phyloP scores from a whole-genome alignment of 2,329 filamentous ascomycete genomes.

The Elsinoe australis region DNA sequence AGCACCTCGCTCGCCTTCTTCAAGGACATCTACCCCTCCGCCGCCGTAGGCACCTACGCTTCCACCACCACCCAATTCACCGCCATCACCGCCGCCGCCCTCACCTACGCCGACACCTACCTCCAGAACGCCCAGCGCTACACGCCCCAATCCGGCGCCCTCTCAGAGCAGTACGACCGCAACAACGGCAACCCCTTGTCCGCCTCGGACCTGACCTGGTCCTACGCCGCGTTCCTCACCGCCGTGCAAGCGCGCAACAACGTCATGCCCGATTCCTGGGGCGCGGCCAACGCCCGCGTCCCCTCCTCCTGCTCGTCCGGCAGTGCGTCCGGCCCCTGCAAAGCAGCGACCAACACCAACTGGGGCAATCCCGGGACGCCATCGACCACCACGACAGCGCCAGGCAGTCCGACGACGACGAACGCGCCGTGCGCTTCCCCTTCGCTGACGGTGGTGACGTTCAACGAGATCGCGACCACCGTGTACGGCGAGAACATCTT shows the following conservation, averaged over 20 bases:
- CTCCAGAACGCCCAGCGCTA: conserved; percentile 39
- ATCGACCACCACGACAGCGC: conserved; percentile 24
- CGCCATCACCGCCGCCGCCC: conserved; percentile 52
- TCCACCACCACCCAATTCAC: conserved; percentile 35
- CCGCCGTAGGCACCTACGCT: conserved; percentile 56
- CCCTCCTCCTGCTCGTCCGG: conserved; percentile 24
- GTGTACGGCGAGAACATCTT: conserved; percentile 57
- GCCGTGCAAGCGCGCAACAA: conserved; percentile 51
- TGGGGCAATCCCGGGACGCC: conserved; percentile 28
- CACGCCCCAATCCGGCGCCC: conserved; percentile 52
- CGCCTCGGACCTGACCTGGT: conserved; percentile 64
- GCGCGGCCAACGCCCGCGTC: conserved; percentile 32
- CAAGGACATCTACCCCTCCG: conserved; percentile 52
- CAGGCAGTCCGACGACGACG: conserved; percentile 23
- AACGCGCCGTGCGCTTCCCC: conserved; percentile 26
- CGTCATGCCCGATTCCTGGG: conserved; percentile 52
- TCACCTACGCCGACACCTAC: conserved; percentile 55
- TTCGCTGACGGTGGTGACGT: conserved; percentile 47
- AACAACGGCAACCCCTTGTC: conserved; percentile 46
- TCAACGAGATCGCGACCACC: conserved; percentile 53
- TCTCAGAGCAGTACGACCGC: conserved; percentile 60
- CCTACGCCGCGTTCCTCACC: conserved; percentile 62
- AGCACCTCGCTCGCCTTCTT: conserved; percentile 64
- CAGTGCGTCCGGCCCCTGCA: conserved; percentile 26
- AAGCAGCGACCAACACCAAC: conserved; percentile 27